Base-by-base conservation (phyloP, 1,284 basidiomycete species). In the Mycena citricolor region DNA sequence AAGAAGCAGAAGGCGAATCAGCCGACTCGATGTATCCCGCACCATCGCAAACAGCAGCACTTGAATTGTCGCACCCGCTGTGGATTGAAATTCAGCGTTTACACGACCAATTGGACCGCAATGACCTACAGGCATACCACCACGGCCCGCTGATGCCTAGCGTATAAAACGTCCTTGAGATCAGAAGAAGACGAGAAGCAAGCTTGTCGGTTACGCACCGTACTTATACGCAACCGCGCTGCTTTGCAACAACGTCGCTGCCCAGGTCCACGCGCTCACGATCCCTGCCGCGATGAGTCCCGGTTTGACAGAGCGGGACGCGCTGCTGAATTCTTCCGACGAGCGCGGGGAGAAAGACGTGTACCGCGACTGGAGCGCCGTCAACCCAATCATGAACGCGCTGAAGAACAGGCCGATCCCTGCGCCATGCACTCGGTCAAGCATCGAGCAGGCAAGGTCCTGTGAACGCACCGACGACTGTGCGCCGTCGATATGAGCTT, bases 281-380 rank as follows among this genome's bases (percentile, higher is more conserved):
- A 95, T 93, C 6, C 91, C 92, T 8, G 89, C 81, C 0, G 92
- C 93, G 47, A 95, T 93, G 31, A 97, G 71, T 6, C 91, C 93
- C 2, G 93, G 90, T 55, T 93, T 93, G 37, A 93, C 78, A 48
- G 82, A 86, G 24, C 84, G 70, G 4, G 84, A 87, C 2, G 91
- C 91, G 43, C 81, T 86, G 53, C 81, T 88, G 64, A 93, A 94
- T 61, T 94, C 91, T 58, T 86, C 83, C 6, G 81, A 77, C 52
- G 72, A 80, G 49, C 77, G 78, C 14, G 84, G 84, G 4, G 83
- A 86, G 62, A 82, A 84, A 0, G 78, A 71, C 0, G 86, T 89
- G 56, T 89, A 88, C 29, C 86, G 77, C 24, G 79, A 64, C 63
- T 89, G 86, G 32, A 88, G 62, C 26, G 77, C 79, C 2, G 86